Percentiles rank a stretch among this genome's conserved stretches.
Conservation (phyloP, 1,284 basidiomycete species). For the Leccinum solheimii region DNA sequence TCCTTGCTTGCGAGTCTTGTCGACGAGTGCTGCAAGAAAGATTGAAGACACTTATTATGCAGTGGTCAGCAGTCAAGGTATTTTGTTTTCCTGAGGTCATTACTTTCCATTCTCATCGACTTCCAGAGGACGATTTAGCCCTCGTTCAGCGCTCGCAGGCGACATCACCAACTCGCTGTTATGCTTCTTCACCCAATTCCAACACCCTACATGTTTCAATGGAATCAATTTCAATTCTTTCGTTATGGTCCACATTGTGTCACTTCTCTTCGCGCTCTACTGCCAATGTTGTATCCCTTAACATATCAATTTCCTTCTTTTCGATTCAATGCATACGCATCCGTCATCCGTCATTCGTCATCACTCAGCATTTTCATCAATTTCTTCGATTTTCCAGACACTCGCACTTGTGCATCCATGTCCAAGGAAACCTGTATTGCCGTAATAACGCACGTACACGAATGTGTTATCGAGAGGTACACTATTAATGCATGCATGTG, state of each 20-base stretch:
- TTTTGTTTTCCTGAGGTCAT: constrained; percentile 1
- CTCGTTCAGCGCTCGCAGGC: constrained; percentile 1
- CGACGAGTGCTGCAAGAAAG: constrained; percentile 59
- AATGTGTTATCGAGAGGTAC: constrained; percentile 14
- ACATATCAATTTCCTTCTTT: constrained; percentile 2
- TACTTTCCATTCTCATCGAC: constrained; percentile 12
- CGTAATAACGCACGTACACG: constrained; percentile 8
- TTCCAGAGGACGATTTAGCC: constrained; percentile 36
- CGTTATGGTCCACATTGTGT: neutral
- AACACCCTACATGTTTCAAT: neutral
- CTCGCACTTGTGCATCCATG: constrained; percentile 1
- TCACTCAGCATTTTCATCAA: constrained; percentile 5
- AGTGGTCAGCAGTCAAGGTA: constrained; percentile 80
- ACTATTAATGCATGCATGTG: constrained; percentile 4
- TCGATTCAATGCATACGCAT: constrained; percentile 1
- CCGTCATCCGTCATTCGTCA: neutral
- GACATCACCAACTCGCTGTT: neutral
- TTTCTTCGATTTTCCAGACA: neutral
- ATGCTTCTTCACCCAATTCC: constrained; percentile 11
- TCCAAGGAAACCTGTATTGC: constrained; percentile 15
- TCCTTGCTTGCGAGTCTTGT: constrained; percentile 62
- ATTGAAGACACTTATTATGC: constrained; percentile 64
- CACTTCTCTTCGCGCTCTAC: neutral
- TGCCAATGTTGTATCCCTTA: neutral
- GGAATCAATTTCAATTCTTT: neutral